Evolutionary conservation across 2,329 filamentous ascomycete genomes (phyloP), one percentile per base, ranked within the genome.

Genomic region (Plectosphaerella cucumerina): DNA sequence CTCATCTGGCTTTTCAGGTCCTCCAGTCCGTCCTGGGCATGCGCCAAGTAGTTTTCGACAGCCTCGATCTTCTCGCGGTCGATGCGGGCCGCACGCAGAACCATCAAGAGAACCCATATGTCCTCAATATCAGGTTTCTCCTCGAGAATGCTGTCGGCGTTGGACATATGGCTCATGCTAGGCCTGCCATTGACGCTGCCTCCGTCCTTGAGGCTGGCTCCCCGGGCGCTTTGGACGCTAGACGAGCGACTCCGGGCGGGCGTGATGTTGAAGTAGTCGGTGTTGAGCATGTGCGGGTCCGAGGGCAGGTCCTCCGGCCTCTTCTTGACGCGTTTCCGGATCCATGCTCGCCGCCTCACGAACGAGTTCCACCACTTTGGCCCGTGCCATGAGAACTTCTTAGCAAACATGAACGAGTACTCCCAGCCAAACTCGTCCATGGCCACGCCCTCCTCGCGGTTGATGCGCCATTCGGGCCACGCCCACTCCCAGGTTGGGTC

Each of bases 401-500:
- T 82, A 57, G 76, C 75, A 64, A 97, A 99, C 58, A 89, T 86
- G 65, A 97, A 91, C 15, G 90, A 94, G 69, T 99, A 99, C 65
- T 96, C 87, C 94, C 94, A 99, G 4, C 94, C 94, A 56, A 93
- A 89, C 55, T 93, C 87, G 62, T 97, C 94, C 35, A 69, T 60
- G 21, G 63, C 50, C 11, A 89, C 84, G 53, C 87, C 86, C 3
- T 87, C 81, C 74, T 93, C 90, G 80, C 90, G 73, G 53, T 82
- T 78, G 58, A 87, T 62, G 23, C 72, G 75, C 84, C 84, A 87
- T 48, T 83, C 81, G 2, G 81, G 75, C 82, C 82, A 86, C 2
- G 72, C 84, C 94, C 94, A 99, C 64, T 90, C 85, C 94, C 94
- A 99, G 55, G 86, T 90, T 6, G 94, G 94, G 65, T 99, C 94